These are phyloP conservation scores for Yamadazyma kitorensis DNA, from an alignment of 805 yeast genomes.

Conservation along the genomic window DNA sequence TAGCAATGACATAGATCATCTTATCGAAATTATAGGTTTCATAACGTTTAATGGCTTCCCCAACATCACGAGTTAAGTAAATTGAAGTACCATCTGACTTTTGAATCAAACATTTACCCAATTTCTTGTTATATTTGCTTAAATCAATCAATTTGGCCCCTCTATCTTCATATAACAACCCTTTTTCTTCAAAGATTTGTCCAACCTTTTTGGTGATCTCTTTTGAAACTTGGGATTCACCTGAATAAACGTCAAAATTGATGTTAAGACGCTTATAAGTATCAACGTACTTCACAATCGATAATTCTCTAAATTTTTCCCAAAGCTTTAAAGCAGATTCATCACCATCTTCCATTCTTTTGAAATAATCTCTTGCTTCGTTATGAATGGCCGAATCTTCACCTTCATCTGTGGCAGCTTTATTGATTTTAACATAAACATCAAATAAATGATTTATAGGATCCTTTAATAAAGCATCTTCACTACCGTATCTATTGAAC, in stretches of 20 bases:
- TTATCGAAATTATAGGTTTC: conserved; percentile 84
- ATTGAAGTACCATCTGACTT: conserved; percentile 95
- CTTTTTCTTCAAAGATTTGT: conserved; percentile 59
- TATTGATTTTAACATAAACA: conserved; percentile 85
- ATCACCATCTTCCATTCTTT: conserved; percentile 91
- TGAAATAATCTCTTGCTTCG: conserved; percentile 84
- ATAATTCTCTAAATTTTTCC: conserved; percentile 86
- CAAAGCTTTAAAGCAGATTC: conserved; percentile 72
- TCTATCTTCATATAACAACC: conserved; percentile 76
- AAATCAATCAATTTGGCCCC: conserved; percentile 91
- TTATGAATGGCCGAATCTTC: conserved; percentile 64
- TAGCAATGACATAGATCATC: conserved; percentile 93
- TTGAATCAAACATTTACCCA: conserved; percentile 89
- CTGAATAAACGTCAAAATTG: conserved; percentile 82
- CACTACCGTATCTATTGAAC: conserved; percentile 79
- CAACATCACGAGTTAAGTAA: conserved; percentile 93
- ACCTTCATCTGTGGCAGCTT: conserved; percentile 65
- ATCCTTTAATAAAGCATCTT: conserved; percentile 63
- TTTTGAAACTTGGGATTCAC: conserved; percentile 90
- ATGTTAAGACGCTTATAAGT: conserved; percentile 94
- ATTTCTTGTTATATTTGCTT: conserved; percentile 79
- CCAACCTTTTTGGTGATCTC: conserved; percentile 67
- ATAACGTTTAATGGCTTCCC: conserved; percentile 92
- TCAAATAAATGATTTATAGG: conserved; percentile 95
- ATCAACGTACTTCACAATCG: conserved; percentile 78